Evolutionary conservation across 2,329 filamentous ascomycete species (phyloP), one percentile per base, ranked within the genome.

Genomic region (Emmonsiellopsis sp.): DNA sequence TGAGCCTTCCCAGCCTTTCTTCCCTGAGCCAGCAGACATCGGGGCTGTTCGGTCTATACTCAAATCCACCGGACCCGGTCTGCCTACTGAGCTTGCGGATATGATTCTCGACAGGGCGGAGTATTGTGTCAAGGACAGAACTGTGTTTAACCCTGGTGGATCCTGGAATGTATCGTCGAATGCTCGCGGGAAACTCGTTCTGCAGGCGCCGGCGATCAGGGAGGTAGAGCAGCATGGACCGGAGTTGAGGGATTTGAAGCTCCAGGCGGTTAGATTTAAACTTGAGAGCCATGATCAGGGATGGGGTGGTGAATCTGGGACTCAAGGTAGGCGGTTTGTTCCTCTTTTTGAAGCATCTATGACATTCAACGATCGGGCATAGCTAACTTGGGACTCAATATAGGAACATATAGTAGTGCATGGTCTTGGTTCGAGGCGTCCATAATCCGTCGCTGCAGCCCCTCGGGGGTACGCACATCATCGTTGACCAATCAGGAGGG

Each of bases 31-130:
- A 51, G 16, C 49, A 13, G 49, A 51, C 13, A 15, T 51, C 32
- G 49, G 49, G 10, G 11, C 15, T 10, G 49, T 34, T 30, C 49
- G 49, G 2, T 30, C 13, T 15, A 10, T 35, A 5, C 49, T 51
- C 16, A 51, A 51, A 16, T 43, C 49, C 10, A 42, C 37, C 30
- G 30, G 13, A 5, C 49, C 49, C 34, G 49, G 37, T 32, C 49
- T 51, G 13, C 49, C 49, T 26, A 51, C 49, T n/a, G 49, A 51
- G 38, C 37, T 51, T 20, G 49, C 49, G 34, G 49, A 51, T 15
- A 51, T 51, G 30, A 43, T 51, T 15, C 37, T 51, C 49, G n/a
- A 51, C 16, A 42, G 11, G 15, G 49, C 49, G 10, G 38, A 51
- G 10, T 51, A 51, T 43, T 16, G 13, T 13, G 49, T 51, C 30